A percentile compares a stretch with the other conserved stretches of the same genome.
phyloP scores from a whole-genome alignment of 2,329 filamentous ascomycete genomes.

The Colletotrichum sp. region DNA sequence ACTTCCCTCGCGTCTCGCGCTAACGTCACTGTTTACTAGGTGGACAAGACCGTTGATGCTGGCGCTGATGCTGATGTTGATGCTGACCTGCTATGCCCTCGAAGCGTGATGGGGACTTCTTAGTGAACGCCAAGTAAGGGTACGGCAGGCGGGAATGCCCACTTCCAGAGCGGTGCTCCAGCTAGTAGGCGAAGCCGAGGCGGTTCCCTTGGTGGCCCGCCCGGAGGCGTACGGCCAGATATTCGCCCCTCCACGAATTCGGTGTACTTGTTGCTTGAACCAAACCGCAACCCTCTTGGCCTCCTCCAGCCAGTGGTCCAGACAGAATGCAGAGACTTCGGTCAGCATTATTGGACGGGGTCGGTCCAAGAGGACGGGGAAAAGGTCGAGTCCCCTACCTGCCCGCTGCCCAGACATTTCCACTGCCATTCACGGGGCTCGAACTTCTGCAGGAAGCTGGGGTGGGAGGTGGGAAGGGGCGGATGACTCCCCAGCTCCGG shows the following conservation, averaged over 20 bases:
- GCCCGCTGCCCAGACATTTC: neutral
- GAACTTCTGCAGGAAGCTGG: slow-evolving; percentile 8
- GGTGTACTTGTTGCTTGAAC: neutral
- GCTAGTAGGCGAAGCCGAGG: neutral
- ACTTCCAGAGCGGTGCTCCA: neutral
- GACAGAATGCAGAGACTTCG: neutral
- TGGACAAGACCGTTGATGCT: neutral
- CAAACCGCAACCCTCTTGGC: neutral
- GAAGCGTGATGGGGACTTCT: neutral
- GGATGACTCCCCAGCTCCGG: slow-evolving; percentile 6
- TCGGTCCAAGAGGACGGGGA: neutral
- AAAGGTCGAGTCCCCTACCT: neutral
- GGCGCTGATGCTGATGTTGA: neutral
- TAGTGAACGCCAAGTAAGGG: slow-evolving; percentile 1
- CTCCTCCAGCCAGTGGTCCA: neutral
- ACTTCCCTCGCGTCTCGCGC: slow-evolving; percentile 10
- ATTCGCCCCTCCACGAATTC: neutral
- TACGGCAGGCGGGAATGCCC: slow-evolving; percentile 8
- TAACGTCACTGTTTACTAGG: neutral
- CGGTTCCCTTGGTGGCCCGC: neutral
- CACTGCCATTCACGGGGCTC: neutral
- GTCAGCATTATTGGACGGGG: slow-evolving; percentile 10
- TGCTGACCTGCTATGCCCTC: neutral
- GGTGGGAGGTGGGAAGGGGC: neutral
- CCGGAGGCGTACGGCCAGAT: neutral